Percentiles rank a stretch among this genome's conserved stretches.
Conservation (phyloP, 2,329 filamentous ascomycete species). For the Cytospora schulzeri region DNA sequence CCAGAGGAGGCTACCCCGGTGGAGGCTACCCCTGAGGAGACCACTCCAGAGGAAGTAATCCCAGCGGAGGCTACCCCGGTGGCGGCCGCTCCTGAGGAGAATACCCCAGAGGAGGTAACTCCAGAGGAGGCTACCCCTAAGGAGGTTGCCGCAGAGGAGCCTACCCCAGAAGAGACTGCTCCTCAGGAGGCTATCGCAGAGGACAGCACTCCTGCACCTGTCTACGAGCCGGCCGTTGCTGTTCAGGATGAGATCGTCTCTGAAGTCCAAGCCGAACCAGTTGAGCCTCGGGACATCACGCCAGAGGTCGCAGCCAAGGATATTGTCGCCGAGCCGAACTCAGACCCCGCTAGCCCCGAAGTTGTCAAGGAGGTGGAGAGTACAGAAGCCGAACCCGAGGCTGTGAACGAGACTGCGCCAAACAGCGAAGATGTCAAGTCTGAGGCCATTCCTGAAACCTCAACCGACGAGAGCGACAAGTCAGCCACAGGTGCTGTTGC, state of each 20-base stretch:
- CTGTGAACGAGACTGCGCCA: neutral
- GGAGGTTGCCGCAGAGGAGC: neutral
- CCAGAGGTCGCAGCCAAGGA: neutral
- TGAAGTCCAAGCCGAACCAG: neutral
- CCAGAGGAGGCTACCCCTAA: neutral
- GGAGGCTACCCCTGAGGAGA: neutral
- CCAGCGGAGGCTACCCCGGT: neutral
- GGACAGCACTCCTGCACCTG: neutral
- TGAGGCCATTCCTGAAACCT: neutral
- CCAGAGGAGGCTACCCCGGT: neutral
- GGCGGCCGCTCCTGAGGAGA: neutral
- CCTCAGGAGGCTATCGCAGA: neutral
- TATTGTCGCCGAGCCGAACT: neutral
- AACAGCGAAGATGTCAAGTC: neutral
- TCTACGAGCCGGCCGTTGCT: neutral
- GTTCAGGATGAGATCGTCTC: neutral
- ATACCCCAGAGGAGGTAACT: neutral
- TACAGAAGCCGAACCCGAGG: neutral
- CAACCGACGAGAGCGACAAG: neutral
- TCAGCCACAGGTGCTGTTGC: slow-evolving; percentile 3
- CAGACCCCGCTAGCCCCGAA: neutral
- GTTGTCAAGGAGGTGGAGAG: neutral
- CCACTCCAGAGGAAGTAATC: neutral
- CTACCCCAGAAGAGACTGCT: neutral
- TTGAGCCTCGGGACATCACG: neutral